Percentiles rank a stretch among this genome's conserved stretches.
Evolutionary conservation across 345 rosid species (phyloP).

Genomic region (Orychophragmus violaceus): DNA sequence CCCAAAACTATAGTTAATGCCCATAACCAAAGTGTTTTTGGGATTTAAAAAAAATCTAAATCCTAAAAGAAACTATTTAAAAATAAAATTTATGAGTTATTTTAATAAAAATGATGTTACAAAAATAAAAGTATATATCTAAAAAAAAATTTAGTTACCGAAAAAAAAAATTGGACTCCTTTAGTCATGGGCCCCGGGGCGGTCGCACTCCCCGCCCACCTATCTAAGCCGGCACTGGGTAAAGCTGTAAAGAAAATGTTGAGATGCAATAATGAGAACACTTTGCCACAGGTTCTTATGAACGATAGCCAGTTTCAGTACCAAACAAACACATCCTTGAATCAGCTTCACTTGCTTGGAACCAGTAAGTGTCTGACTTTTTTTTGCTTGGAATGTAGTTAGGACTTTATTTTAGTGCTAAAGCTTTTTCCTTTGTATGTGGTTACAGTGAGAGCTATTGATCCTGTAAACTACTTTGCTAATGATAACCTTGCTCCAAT

Average conservation of each 20-base stretch:
- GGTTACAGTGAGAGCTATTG: constrained; percentile 48
- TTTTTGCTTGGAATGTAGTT: neutral
- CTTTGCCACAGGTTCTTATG: constrained; percentile 43
- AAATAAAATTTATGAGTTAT: too few relatives aligned
- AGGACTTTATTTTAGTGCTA: neutral
- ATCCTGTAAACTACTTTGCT: constrained; percentile 64
- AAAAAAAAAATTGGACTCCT: too few relatives aligned
- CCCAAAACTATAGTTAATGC: too few relatives aligned
- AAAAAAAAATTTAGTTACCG: too few relatives aligned
- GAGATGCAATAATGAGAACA: constrained; percentile 56
- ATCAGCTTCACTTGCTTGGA: constrained; percentile 68
- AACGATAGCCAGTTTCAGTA: constrained; percentile 53
- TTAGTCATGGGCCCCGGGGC: too few relatives aligned
- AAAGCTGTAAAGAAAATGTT: constrained; percentile 55
- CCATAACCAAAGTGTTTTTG: too few relatives aligned
- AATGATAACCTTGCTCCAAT: constrained; percentile 49
- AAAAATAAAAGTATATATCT: too few relatives aligned
- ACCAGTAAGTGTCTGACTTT: constrained; percentile 41
- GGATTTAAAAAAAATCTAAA: too few relatives aligned
- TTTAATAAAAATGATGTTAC: too few relatives aligned
- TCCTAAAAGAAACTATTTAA: too few relatives aligned
- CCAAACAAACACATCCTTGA: constrained; percentile 49
- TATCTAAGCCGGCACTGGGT: too few relatives aligned
- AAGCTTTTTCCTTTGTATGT: neutral
- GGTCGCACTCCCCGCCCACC: too few relatives aligned